Percentiles rank a stretch among this genome's conserved stretches.
Conservation (phyloP, 2,329 filamentous ascomycete genomes). For the Stachybotrys elegans region DNA sequence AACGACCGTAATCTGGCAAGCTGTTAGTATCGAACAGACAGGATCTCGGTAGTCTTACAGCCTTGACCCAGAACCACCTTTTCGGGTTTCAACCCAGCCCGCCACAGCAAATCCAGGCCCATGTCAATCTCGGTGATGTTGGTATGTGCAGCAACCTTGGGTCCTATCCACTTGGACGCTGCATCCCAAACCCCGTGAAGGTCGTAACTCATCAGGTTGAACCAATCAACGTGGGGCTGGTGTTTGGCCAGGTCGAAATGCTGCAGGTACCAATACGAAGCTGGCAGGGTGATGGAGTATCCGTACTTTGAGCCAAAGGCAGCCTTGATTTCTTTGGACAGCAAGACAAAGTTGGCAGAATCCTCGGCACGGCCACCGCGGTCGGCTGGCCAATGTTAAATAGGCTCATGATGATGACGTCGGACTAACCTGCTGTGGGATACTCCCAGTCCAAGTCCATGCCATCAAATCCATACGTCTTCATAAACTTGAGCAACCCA, state of each 20-base stretch:
- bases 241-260: constrained; percentile 5
- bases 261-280: constrained; percentile 18
- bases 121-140: constrained; percentile 25
- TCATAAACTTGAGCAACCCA: constrained; percentile 32
- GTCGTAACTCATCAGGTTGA: constrained; percentile 37
- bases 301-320: neutral
- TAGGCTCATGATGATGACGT: constrained; percentile 8
- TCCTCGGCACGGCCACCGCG: constrained; percentile 31
- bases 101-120: constrained; percentile 17
- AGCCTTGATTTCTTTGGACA: constrained; percentile 8
- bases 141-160: constrained; percentile 20
- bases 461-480: constrained; percentile 36
- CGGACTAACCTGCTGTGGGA: constrained; percentile 10
- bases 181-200: constrained; percentile 29
- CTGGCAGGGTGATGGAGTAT: neutral
- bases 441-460: constrained; percentile 44
- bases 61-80: constrained; percentile 23
- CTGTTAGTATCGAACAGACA: neutral
- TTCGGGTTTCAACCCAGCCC: constrained; percentile 17
- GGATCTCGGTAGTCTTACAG: constrained; percentile 3
- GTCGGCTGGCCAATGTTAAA: constrained; percentile 20
- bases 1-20: constrained; percentile 17
- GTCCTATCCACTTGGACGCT: constrained; percentile 11
- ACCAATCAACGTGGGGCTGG: constrained; percentile 19
- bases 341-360: constrained; percentile 20